Evolutionary conservation across 2,329 filamentous ascomycete species (phyloP).

Genomic region (Aschersonia sp.): DNA sequence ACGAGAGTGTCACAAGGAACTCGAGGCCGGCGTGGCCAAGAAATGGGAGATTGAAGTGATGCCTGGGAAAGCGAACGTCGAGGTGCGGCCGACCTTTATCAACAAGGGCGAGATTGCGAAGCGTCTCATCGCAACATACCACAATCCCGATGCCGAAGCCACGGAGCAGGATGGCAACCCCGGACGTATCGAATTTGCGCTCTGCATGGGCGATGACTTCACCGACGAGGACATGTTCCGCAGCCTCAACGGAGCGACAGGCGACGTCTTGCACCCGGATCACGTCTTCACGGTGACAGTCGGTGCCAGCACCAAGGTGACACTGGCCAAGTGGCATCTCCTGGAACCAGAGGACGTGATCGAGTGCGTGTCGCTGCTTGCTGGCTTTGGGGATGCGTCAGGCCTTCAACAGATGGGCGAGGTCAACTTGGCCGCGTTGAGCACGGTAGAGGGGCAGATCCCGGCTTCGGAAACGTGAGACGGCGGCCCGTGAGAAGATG

Average conservation of each 20-base stretch:
- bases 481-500: background rate
- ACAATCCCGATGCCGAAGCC: conserved; percentile 29
- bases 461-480: conserved; percentile 9
- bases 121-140: conserved; percentile 64
- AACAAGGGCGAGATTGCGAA: conserved; percentile 96
- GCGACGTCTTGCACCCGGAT: conserved; percentile 36
- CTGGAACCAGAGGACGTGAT: conserved; percentile 83
- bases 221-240: conserved; percentile 98
- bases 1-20: conserved; percentile 64
- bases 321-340: conserved; percentile 78
- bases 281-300: conserved; percentile 86
- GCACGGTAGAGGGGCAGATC: conserved; percentile 36
- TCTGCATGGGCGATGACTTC: conserved; percentile 90
- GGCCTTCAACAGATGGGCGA: conserved; percentile 27
- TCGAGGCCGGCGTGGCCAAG: conserved; percentile 62
- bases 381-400: conserved; percentile 26
- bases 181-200: conserved; percentile 63
- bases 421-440: conserved; percentile 41
- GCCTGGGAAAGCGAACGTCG: conserved; percentile 90
- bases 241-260: conserved; percentile 48
- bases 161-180: conserved; percentile 24
- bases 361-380: conserved; percentile 44
- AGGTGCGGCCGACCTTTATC: conserved; percentile 91
- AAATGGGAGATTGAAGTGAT: conserved; percentile 92
- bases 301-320: conserved; percentile 83